phyloP scores from a whole-genome alignment of 495 filamentous ascomycete genomes.

The Neurospora sublineolata region DNA sequence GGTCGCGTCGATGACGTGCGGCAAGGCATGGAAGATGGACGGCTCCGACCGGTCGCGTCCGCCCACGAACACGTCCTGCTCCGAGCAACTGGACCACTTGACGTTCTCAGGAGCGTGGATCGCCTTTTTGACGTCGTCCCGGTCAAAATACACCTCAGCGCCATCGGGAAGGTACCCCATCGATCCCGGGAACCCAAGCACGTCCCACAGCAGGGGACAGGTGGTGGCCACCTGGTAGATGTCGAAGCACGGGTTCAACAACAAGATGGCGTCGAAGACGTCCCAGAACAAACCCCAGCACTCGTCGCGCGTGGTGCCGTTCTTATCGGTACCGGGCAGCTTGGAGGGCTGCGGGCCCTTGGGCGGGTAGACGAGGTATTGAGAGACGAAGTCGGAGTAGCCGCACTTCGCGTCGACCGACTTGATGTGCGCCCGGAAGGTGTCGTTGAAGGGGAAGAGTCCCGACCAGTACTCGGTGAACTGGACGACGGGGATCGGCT shows the following conservation, averaged over 20 bases:
- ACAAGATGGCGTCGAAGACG: conserved; percentile 40
- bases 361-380: conserved; percentile 59
- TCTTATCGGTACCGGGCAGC: conserved; percentile 9
- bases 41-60: conserved; percentile 35
- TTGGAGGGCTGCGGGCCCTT: conserved; percentile 41
- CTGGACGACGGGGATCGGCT: conserved; percentile 45
- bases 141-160: conserved; percentile 63
- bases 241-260: conserved; percentile 72
- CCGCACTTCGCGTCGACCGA: conserved; percentile 47
- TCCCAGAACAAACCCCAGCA: conserved; percentile 38
- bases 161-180: conserved; percentile 40
- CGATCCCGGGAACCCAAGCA: conserved; percentile 50
- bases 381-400: conserved; percentile 49
- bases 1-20: conserved; percentile 59
- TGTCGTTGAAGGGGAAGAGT: conserved; percentile 56
- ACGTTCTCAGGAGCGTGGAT: conserved; percentile 52
- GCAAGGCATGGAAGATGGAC: conserved; percentile 42
- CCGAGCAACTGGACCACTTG: conserved; percentile 48
- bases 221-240: conserved; percentile 64
- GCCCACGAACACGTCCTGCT: conserved; percentile 42
- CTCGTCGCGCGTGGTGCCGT: conserved; percentile 14
- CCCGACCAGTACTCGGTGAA: conserved; percentile 51
- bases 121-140: conserved; percentile 61
- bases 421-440: conserved; percentile 49
- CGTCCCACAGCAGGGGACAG: conserved; percentile 62